Evolutionary conservation across 495 filamentous ascomycete genomes (phyloP).

Genomic region (Penicillium herquei): DNA sequence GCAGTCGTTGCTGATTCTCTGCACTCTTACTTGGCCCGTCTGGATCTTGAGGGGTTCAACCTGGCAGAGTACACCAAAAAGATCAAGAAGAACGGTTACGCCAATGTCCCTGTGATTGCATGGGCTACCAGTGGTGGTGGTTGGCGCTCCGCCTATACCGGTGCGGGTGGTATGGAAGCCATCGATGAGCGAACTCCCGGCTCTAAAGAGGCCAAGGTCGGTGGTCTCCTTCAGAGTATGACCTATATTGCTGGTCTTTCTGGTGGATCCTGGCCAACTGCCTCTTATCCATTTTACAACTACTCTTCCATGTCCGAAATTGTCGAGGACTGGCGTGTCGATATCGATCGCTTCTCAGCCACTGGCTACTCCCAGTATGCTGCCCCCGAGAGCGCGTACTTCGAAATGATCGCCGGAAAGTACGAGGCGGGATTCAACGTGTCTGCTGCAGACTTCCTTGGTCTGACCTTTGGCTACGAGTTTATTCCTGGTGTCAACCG

Average conservation of each 20-base stretch:
- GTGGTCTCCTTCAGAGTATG: background rate
- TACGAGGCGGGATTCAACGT: background rate
- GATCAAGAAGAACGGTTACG: background rate
- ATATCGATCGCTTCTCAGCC: background rate
- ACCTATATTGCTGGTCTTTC: background rate
- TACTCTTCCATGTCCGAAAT: background rate
- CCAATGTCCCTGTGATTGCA: background rate
- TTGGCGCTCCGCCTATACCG: background rate
- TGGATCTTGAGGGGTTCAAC: background rate
- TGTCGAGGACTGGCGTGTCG: background rate
- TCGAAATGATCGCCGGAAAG: background rate
- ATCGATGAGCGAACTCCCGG: background rate
- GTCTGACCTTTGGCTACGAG: background rate
- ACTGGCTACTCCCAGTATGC: background rate
- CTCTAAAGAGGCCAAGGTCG: background rate
- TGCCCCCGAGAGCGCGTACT: background rate
- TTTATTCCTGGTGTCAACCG: background rate
- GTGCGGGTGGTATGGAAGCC: background rate
- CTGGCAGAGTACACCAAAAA: background rate
- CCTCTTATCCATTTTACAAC: background rate
- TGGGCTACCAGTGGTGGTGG: background rate
- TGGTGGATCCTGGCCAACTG: background rate
- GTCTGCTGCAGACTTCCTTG: background rate
- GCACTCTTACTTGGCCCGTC: background rate
- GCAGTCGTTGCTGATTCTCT: background rate